A percentile compares a stretch with the other conserved stretches of the same genome.
Evolutionary conservation across 2,329 filamentous ascomycete genomes (phyloP).

Genomic region (Fusarium praegraminearum): DNA sequence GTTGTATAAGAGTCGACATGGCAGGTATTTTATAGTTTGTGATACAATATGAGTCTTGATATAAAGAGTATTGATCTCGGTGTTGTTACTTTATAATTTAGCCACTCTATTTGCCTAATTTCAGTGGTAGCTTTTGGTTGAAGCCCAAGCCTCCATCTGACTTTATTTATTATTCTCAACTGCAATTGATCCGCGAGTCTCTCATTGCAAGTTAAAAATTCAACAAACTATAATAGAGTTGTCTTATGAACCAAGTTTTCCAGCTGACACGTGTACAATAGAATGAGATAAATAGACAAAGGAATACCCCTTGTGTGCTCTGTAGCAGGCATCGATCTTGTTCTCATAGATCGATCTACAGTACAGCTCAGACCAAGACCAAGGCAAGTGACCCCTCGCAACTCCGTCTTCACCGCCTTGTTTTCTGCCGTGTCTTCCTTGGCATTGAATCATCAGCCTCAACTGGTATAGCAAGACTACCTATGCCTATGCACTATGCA

Average conservation of each 20-base stretch:
- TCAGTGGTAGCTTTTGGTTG: no score
- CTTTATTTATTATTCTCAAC: not conserved
- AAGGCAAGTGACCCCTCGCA: not conserved
- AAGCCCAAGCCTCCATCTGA: no score
- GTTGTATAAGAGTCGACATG: no score
- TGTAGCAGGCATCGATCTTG: no score
- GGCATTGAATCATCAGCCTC: conserved; percentile 32
- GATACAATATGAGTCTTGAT: not conserved
- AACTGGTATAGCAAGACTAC: conserved; percentile 5
- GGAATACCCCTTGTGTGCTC: no score
- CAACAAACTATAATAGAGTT: not conserved
- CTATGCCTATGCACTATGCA: conserved; percentile 5
- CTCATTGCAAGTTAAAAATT: no score
- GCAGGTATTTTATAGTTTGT: not conserved
- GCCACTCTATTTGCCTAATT: not conserved
- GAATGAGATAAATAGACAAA: not conserved
- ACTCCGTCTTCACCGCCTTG: conserved; percentile 37
- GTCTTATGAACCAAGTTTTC: not conserved
- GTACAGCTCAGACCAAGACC: not conserved
- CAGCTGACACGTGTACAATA: not conserved
- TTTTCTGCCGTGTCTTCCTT: conserved; percentile 37
- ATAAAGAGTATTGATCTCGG: not conserved
- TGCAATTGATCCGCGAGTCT: not conserved
- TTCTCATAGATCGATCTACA: no score
- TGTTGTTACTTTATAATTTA: not conserved